These are phyloP conservation scores for Pseudoneurospora amorphoporcata DNA, from an alignment of 495 filamentous ascomycete genomes.

Conservation along the genomic window DNA sequence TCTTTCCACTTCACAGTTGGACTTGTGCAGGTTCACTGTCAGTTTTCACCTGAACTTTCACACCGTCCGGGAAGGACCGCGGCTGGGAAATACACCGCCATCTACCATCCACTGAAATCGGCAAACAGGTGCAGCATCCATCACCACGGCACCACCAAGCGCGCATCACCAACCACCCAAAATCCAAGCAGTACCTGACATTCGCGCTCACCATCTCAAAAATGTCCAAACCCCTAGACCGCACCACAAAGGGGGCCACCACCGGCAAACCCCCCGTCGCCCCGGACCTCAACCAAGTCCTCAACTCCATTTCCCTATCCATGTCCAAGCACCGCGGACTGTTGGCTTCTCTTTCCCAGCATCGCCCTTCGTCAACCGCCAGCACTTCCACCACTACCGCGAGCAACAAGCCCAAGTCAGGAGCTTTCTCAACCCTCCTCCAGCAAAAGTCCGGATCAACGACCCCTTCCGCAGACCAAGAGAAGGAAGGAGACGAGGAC, in stretches of 20 bases:
- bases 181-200: background rate
- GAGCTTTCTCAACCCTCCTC: constrained; percentile 11
- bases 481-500: background rate
- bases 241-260: background rate
- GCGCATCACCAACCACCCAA: background rate
- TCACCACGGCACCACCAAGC: background rate
- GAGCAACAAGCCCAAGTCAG: background rate
- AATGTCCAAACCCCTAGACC: constrained; percentile 3
- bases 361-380: constrained; percentile 4
- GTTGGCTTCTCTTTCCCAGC: constrained; percentile 6
- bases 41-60: background rate
- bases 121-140: no score
- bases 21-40: background rate
- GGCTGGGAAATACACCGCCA: no score
- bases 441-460: background rate
- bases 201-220: background rate
- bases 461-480: background rate
- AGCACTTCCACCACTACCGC: constrained; percentile 1
- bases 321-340: constrained; percentile 7
- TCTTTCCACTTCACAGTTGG: background rate
- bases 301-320: constrained; percentile 26
- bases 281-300: constrained; percentile 21
- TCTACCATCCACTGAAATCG: no score
- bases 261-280: constrained; percentile 10
- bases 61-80: background rate